phyloP scores from a whole-genome alignment of 805 yeast species.

The Torulaspora delbrueckii region DNA sequence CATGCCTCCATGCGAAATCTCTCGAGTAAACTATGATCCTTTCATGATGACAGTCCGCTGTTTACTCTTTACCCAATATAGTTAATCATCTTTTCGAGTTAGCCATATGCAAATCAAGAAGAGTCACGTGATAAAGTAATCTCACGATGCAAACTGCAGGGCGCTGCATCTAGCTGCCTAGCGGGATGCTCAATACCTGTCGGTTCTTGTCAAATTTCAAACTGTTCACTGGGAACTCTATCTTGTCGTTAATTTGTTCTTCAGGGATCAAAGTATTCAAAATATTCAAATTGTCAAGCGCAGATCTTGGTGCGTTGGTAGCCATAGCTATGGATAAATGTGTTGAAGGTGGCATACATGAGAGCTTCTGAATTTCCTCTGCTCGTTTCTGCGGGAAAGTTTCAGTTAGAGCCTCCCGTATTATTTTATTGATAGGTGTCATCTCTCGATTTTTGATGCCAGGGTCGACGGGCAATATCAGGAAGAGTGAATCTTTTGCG shows the following conservation, averaged over 20 bases:
- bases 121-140: not conserved
- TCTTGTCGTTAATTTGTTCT: not conserved
- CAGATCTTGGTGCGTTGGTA: not conserved
- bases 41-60: slow-evolving; percentile 2
- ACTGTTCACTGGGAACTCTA: slow-evolving; percentile 1
- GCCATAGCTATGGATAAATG: slow-evolving; percentile 15
- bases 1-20: not conserved
- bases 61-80: slow-evolving; percentile 10
- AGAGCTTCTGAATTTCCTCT: slow-evolving; percentile 4
- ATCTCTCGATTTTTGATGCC: slow-evolving; percentile 5
- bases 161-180: not conserved
- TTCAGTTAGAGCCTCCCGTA: slow-evolving; percentile 7
- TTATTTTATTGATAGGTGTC: not conserved
- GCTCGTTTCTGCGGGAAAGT: slow-evolving; percentile 5
- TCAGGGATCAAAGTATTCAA: slow-evolving; percentile 1
- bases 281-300: slow-evolving; percentile 3
- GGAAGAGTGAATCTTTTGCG: slow-evolving; percentile 7
- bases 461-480: slow-evolving; percentile 10
- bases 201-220: slow-evolving; percentile 12
- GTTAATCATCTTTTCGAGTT: slow-evolving; percentile 1
- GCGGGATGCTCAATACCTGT: slow-evolving; percentile 8
- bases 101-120: not conserved
- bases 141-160: not conserved
- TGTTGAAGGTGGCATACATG: slow-evolving; percentile 7
- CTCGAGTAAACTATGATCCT: not conserved